These are phyloP conservation scores for Elaphomyces granulatus DNA, from an alignment of 495 filamentous ascomycete species.

Conservation along the genomic window DNA sequence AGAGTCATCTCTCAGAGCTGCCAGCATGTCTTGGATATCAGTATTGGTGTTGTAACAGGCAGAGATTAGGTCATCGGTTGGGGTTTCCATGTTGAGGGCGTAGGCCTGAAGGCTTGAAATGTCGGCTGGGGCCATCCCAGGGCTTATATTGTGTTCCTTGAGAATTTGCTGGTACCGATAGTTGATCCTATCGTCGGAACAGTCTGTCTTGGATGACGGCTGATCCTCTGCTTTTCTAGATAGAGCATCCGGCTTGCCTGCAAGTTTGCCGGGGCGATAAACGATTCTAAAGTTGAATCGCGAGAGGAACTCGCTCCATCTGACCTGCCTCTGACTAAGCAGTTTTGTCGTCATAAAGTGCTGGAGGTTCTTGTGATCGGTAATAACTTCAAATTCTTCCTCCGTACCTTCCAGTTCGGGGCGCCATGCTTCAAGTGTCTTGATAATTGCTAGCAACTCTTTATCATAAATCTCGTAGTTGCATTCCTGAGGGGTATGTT, in stretches of 20 bases:
- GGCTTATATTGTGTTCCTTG: background rate
- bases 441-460: no score
- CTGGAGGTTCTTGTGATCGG: constrained; percentile 10
- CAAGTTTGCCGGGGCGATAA: constrained; percentile 10
- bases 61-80: background rate
- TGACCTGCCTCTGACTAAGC: constrained; percentile 6
- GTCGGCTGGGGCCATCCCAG: background rate
- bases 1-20: background rate
- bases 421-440: no score
- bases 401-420: constrained; percentile 8
- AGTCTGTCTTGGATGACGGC: background rate
- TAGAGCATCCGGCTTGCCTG: constrained; percentile 11
- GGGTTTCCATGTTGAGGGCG: background rate
- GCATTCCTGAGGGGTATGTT: no score
- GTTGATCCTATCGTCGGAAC: background rate
- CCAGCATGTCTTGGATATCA: background rate
- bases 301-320: constrained; percentile 12
- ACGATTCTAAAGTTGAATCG: constrained; percentile 17
- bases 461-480: no score
- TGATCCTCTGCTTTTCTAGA: constrained; percentile 5
- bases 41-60: background rate
- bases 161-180: background rate
- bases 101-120: background rate
- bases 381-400: constrained; percentile 4
- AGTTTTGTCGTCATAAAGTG: constrained; percentile 14